A percentile compares a stretch with the other conserved stretches of the same genome.
phyloP scores from a whole-genome alignment of 352 stramenopile species.

The Pythium pyrilobum region DNA sequence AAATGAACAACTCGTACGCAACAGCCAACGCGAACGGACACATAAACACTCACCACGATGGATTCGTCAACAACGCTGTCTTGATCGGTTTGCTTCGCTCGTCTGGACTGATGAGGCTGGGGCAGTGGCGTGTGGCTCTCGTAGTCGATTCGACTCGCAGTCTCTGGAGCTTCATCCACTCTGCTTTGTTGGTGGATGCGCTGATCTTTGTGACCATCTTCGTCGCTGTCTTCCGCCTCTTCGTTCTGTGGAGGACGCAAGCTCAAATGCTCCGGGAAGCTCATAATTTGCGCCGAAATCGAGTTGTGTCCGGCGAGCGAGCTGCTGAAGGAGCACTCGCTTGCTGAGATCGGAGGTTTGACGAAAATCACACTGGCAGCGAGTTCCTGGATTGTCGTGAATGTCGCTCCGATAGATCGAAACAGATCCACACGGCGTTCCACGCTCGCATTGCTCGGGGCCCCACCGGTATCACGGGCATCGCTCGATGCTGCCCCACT shows the following conservation, averaged over 20 bases:
- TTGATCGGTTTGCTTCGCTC: neutral
- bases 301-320: constrained; percentile 49
- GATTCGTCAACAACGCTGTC: constrained; percentile 12
- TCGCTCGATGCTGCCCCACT: constrained; percentile 51
- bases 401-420: constrained; percentile 52
- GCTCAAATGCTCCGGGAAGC: constrained; percentile 69
- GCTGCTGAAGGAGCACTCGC: constrained; percentile 58
- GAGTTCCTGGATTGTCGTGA: constrained; percentile 78
- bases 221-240: constrained; percentile 19
- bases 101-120: neutral
- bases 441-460: constrained; percentile 21
- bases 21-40: neutral
- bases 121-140: neutral
- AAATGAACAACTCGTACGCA: neutral
- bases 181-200: too few species aligned
- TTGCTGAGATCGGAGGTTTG: constrained; percentile 46
- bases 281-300: constrained; percentile 47
- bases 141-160: neutral
- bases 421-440: constrained; percentile 61
- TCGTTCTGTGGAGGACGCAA: constrained; percentile 25
- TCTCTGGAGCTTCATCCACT: neutral
- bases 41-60: neutral
- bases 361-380: constrained; percentile 81
- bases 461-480: constrained; percentile 13
- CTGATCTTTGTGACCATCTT: constrained; percentile 2